phyloP scores from a whole-genome alignment of 2,329 filamentous ascomycete genomes.

The Ophiostoma angusticollis region DNA sequence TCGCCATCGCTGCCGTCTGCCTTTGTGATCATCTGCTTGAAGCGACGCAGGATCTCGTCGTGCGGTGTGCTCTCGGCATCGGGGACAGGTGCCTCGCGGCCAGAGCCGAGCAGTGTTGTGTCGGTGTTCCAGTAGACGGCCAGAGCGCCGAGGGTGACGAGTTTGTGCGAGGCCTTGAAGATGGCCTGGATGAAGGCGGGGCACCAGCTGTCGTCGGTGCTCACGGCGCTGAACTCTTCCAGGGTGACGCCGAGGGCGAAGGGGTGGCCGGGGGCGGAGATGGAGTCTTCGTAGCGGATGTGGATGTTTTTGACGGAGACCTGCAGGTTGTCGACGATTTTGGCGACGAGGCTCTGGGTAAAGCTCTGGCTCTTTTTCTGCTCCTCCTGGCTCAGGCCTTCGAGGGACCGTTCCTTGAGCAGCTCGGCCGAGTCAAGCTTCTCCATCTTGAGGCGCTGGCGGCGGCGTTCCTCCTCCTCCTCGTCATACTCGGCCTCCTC shows the following conservation, averaged over 20 bases:
- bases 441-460: conserved; percentile 94
- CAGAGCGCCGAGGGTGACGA: conserved; percentile 78
- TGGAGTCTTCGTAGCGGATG: conserved; percentile 92
- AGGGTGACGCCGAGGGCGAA: conserved; percentile 88
- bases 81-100: conserved; percentile 54
- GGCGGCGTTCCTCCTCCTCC: conserved; percentile 77
- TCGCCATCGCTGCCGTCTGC: conserved; percentile 25
- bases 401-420: conserved; percentile 80
- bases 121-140: conserved; percentile 99
- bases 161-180: conserved; percentile 73
- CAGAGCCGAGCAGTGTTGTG: conserved; percentile 66
- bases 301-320: conserved; percentile 98
- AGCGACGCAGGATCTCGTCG: conserved; percentile 61
- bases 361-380: conserved; percentile 98
- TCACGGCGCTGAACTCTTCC: conserved; percentile 92
- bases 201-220: conserved; percentile 88
- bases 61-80: conserved; percentile 47
- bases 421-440: conserved; percentile 94
- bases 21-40: conserved; percentile 69
- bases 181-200: conserved; percentile 92
- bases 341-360: conserved; percentile 84
- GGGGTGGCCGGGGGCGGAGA: conserved; percentile 86
- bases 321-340: conserved; percentile 96
- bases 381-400: conserved; percentile 87
- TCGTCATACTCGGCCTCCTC: conserved; percentile 89